Evolutionary conservation across 2,329 filamentous ascomycete genomes (phyloP).

Genomic region (Ophiostoma sp.): DNA sequence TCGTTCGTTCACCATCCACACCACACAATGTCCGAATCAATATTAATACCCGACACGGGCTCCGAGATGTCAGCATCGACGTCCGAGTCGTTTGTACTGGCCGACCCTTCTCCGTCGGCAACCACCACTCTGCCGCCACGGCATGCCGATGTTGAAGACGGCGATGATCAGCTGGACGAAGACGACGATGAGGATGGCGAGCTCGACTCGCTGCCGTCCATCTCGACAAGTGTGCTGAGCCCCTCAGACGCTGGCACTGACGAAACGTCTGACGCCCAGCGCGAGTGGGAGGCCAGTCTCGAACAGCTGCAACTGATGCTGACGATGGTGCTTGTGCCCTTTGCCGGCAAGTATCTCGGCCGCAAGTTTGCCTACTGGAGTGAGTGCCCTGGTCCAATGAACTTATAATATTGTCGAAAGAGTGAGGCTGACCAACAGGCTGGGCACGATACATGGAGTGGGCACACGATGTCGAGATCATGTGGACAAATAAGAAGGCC

Average conservation of each 20-base stretch:
- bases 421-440: conserved; percentile 52
- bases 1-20: neutral
- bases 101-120: conserved; percentile 45
- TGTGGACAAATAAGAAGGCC: conserved; percentile 60
- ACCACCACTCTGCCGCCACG: conserved; percentile 34
- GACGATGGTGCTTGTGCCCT: conserved; percentile 93
- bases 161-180: conserved; percentile 5
- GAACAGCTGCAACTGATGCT: conserved; percentile 91
- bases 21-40: conserved; percentile 24
- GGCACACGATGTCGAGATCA: conserved; percentile 78
- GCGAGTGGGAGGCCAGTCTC: conserved; percentile 90
- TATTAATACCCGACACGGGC: conserved; percentile 17
- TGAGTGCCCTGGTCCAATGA: too few species aligned
- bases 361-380: conserved; percentile 96
- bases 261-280: conserved; percentile 79
- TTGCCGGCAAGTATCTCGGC: conserved; percentile 91
- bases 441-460: conserved; percentile 95
- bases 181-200: conserved; percentile 54
- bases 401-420: too few species aligned
- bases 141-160: conserved; percentile 12
- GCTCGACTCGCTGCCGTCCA: conserved; percentile 64
- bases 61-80: conserved; percentile 32
- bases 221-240: conserved; percentile 50
- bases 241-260: conserved; percentile 43
- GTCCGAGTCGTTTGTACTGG: conserved; percentile 54